Evolutionary conservation across 1,284 basidiomycete genomes (phyloP), one percentile per base, ranked within the genome.

Genomic region (Bjerkandera adusta): DNA sequence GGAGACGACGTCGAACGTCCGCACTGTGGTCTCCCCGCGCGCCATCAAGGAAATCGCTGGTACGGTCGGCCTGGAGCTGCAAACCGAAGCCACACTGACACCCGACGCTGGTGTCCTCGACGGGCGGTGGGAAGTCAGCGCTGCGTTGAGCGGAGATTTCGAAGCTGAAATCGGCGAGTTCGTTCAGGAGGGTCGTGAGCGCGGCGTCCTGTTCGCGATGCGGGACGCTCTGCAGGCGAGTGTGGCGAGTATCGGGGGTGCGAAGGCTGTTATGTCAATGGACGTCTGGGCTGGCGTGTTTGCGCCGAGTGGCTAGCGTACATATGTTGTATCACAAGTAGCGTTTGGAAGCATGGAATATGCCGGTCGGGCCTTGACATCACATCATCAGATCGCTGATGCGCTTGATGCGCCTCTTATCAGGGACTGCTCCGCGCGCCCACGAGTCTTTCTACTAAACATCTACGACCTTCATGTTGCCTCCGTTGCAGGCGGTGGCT

Each of bases 11-110:
- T 61, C 63, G 27, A 73, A 75, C 52, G 58, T 73, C 43, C 68
- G 71, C 43, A 72, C 68, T 1, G 58, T 71, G 7, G 44, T 73
- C 27, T 63, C 67, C 6, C 69, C 71, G 3, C 50, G 43, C 6
- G 53, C 51, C 21, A 64, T 75, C 48, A 59, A 57, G 45, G 50
- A 45, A 10, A 50, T 65, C 3, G 70, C 67, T 5, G 34, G 39
- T n/a, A 41, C 52, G 12, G 60, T 57, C 1, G 69, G 68, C 10
- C 56, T 65, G 33, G 43, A 16, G 16, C 29, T 69, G 5, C 38
- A 47, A 30, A 36, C 8, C 12, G 65, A 69, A 52, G 51, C 39
- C 13, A 43, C 52, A 12, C 29, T 71, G 5, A 50, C 48, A 3
- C 63, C 68, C 0, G 60, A 56, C 4, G 53, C 55, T 3, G 56